Percentiles rank a stretch among this genome's conserved stretches.
phyloP scores from a whole-genome alignment of 2,329 filamentous ascomycete genomes.

The Ceratocystis harringtonii region DNA sequence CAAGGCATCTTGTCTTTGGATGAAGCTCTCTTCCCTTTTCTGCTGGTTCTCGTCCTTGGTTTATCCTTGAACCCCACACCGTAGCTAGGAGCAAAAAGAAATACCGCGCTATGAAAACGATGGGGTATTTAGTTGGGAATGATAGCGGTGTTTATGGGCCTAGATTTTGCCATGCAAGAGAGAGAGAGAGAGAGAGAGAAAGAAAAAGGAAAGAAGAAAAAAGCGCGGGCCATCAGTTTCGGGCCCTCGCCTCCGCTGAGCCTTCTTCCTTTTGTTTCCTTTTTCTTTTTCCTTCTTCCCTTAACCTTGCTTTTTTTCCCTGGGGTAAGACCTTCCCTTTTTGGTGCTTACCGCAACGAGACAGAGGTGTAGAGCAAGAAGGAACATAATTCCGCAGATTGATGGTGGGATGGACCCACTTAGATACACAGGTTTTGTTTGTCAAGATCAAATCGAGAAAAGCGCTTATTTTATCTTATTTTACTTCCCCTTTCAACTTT shows the following conservation, averaged over 20 bases:
- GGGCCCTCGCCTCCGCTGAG: background rate
- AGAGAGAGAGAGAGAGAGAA: background rate
- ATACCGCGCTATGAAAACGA: too few relatives aligned
- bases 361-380: background rate
- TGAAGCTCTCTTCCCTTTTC: too few relatives aligned
- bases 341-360: background rate
- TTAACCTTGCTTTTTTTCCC: background rate
- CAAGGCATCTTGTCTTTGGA: background rate
- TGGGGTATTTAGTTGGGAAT: too few relatives aligned
- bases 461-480: background rate
- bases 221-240: constrained; percentile 4
- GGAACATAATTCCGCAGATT: background rate
- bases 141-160: too few relatives aligned
- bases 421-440: background rate
- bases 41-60: too few relatives aligned
- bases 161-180: background rate
- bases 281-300: background rate
- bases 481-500: background rate
- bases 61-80: too few relatives aligned
- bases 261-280: background rate
- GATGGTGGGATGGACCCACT: background rate
- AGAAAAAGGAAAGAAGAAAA: background rate
- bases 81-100: too few relatives aligned
- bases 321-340: background rate
- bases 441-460: background rate